phyloP scores from a whole-genome alignment of 2,329 filamentous ascomycete genomes.

The Botryotinia narcissicola region DNA sequence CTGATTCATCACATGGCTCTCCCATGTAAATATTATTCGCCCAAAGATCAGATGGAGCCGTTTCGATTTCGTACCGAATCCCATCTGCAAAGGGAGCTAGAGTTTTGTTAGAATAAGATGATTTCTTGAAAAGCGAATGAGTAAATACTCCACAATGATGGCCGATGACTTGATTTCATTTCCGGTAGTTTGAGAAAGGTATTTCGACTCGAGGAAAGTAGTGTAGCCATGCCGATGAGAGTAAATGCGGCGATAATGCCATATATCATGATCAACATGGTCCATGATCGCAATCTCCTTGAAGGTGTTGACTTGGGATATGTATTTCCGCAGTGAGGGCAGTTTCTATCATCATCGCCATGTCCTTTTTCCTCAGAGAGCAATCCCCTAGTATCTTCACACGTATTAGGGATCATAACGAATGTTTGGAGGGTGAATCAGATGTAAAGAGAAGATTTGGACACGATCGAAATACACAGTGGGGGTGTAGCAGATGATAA shows the following conservation, averaged over 20 bases:
- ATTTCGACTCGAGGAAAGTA: constrained; percentile 4
- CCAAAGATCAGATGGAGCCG: constrained; percentile 6
- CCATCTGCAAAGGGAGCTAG: constrained; percentile 8
- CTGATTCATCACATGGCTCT: constrained; percentile 17
- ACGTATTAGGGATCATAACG: neutral
- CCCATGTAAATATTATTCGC: constrained; percentile 3
- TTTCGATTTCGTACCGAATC: constrained; percentile 1
- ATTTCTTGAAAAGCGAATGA: too few relatives aligned
- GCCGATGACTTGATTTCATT: neutral
- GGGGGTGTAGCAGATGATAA: neutral
- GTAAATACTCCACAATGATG: constrained; percentile 14
- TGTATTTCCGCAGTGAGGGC: neutral
- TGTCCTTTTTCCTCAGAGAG: neutral
- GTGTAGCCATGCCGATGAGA: constrained; percentile 8
- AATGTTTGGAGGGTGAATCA: neutral
- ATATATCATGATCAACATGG: neutral
- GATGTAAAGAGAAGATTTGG: neutral
- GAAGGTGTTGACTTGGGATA: neutral
- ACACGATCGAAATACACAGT: neutral
- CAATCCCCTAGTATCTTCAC: neutral
- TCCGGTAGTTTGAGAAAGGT: neutral
- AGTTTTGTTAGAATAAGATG: neutral
- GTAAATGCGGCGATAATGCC: neutral
- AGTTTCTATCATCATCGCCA: neutral
- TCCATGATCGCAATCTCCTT: neutral